Percentiles rank a stretch among this genome's conserved stretches.
phyloP scores from a whole-genome alignment of 768 basidiomycete species.

The Lactarius evosmus region DNA sequence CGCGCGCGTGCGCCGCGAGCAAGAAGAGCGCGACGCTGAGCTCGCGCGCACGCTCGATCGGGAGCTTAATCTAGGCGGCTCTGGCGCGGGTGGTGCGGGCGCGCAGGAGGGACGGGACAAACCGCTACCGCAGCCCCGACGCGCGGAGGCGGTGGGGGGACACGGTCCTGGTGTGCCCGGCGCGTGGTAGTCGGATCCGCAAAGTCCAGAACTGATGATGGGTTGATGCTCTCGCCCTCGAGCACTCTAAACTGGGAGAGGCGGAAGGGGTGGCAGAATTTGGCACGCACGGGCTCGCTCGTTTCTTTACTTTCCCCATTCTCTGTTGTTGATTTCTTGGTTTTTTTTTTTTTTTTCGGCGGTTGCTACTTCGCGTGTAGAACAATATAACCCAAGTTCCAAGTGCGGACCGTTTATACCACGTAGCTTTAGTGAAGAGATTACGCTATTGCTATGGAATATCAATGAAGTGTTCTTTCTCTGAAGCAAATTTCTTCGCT shows the following conservation, averaged over 20 bases:
- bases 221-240: neutral
- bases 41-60: conserved; percentile 26
- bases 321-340: neutral
- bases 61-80: conserved; percentile 21
- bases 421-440: neutral
- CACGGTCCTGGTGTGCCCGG: neutral
- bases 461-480: neutral
- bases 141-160: neutral
- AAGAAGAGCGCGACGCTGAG: conserved; percentile 27
- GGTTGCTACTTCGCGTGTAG: neutral
- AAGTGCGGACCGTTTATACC: neutral
- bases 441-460: neutral
- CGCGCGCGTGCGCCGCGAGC: conserved; percentile 18
- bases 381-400: neutral
- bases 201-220: too few relatives aligned
- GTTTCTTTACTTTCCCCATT: too few relatives aligned
- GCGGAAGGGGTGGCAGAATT: neutral
- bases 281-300: neutral
- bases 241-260: neutral
- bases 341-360: neutral
- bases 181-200: conserved; percentile 4
- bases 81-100: neutral
- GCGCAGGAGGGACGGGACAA: neutral
- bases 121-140: neutral
- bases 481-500: too few relatives aligned